phyloP scores from a whole-genome alignment of 179 eudicot species.

The Camellia oleifera region DNA sequence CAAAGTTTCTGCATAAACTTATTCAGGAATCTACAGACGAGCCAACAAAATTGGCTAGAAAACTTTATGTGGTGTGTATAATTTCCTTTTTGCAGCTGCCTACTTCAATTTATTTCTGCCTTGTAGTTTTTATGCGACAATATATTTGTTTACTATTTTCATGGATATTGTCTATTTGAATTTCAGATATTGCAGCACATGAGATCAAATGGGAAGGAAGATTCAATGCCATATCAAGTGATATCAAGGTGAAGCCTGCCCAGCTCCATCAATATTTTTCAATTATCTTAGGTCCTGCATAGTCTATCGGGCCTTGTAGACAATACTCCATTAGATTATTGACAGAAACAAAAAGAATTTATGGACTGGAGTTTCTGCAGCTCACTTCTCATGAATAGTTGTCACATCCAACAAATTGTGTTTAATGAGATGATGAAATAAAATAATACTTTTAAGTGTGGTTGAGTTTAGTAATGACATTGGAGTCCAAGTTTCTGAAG shows the following conservation, averaged over 20 bases:
- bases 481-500: not conserved
- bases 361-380: not conserved
- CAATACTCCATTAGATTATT: not conserved
- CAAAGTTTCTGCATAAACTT: slow-evolving; percentile 92
- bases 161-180: slow-evolving; percentile 1
- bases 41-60: slow-evolving; percentile 89
- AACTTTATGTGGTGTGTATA: slow-evolving; percentile 77
- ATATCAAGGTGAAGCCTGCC: slow-evolving; percentile 69
- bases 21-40: slow-evolving; percentile 95
- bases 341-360: not conserved
- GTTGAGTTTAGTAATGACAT: not conserved
- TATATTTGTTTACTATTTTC: not conserved
- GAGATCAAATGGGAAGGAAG: slow-evolving; percentile 94
- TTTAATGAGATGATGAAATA: not conserved
- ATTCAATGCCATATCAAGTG: slow-evolving; percentile 94
- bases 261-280: not conserved
- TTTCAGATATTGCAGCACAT: slow-evolving; percentile 92
- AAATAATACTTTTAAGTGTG: not conserved
- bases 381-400: not conserved
- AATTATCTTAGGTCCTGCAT: too few species aligned
- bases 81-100: not conserved
- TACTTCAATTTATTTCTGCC: not conserved
- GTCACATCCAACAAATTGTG: not conserved
- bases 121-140: not conserved
- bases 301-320: not conserved